Base-by-base conservation (phyloP, 2,329 filamentous ascomycete species). In the Paecilomyces dactylethromorphus region DNA sequence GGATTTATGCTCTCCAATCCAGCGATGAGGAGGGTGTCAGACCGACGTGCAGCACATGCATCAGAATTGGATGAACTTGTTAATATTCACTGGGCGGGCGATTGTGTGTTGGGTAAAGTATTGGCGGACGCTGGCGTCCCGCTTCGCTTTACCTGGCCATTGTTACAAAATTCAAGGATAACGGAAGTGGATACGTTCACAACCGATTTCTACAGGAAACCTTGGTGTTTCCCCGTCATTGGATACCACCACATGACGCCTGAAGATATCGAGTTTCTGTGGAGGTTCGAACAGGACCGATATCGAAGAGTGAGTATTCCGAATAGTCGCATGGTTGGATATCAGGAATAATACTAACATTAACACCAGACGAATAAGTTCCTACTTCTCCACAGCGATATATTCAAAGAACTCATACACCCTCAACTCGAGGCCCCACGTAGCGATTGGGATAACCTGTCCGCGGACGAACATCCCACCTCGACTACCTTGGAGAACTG, bases 291-390 rank as follows among this genome's bases (percentile, higher is more conserved):
- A 63, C 74, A 74, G 55, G 70, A 69, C 54, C 76, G 85, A 66
- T 87, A 86, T 74, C 81, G 83, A 71, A 84, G 86, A 70, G 87
- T 88, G 80, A 70, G 80, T 73, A 6, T 3, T 22, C n/a, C 26
- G 7, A 31, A 54, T 51, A 8, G 35, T 56, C 54, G n/a, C 4
- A 45, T n/a, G 8, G 5, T 2, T 18, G 6, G n/a, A 53, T 24
- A 12, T 6, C 10, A 7, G 21, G 5, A 22, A 8, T 13, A 6
- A 22, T n/a, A 24, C 39, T 26, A 51, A 22, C 52, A 7, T 45
- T 24, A 7, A 29, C 54, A 13, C 11, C 60, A 66, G 68, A 67
- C 60, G 66, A 65, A 51, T 64, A 64, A 60, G 59, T 54, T 53
- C 24, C 57, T 71, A 52, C 66, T 74, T 24, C 69, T 75, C 2